Evolutionary conservation across 1,139 yeast genomes (phyloP).

Genomic region (Yamadazyma friedrichii): DNA sequence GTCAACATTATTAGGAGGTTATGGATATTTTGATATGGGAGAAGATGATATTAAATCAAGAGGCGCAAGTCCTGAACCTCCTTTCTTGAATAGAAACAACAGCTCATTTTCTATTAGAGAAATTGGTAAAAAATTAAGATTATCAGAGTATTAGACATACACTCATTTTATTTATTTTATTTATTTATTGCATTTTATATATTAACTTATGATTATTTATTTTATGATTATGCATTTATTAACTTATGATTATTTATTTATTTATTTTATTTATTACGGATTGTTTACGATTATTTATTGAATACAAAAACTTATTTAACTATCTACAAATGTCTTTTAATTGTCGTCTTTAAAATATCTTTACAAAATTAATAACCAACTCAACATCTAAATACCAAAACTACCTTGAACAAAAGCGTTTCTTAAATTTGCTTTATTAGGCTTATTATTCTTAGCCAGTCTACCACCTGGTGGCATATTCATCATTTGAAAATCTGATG

Average conservation of each 20-base stretch:
- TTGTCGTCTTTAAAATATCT: not conserved
- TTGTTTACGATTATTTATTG: constrained; percentile 3
- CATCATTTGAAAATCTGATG: constrained; percentile 34
- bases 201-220: constrained; percentile 5
- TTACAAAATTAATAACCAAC: too few relatives aligned
- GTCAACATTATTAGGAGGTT: constrained; percentile 69
- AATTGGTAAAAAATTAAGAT: constrained; percentile 69
- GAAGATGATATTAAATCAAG: constrained; percentile 68
- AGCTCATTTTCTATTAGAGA: constrained; percentile 56
- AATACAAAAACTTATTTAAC: constrained; percentile 8
- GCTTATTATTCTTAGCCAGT: constrained; percentile 32
- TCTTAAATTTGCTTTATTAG: constrained; percentile 40
- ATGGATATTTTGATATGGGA: constrained; percentile 75
- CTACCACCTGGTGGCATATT: constrained; percentile 37
- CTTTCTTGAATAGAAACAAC: constrained; percentile 43
- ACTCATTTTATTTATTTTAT: constrained; percentile 10
- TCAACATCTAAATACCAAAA: constrained; percentile 32
- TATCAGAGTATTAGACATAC: constrained; percentile 58
- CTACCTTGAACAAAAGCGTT: constrained; percentile 42
- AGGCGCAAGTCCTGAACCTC: constrained; percentile 70
- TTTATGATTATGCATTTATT: constrained; percentile 8
- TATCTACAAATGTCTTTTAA: constrained; percentile 3
- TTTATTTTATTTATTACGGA: constrained; percentile 8
- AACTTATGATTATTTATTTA: constrained; percentile 2
- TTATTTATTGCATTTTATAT: constrained; percentile 10